Percentiles rank a stretch among this genome's conserved stretches.
phyloP scores from a whole-genome alignment of 139 green algal species.

The Micractinium conductrix region DNA sequence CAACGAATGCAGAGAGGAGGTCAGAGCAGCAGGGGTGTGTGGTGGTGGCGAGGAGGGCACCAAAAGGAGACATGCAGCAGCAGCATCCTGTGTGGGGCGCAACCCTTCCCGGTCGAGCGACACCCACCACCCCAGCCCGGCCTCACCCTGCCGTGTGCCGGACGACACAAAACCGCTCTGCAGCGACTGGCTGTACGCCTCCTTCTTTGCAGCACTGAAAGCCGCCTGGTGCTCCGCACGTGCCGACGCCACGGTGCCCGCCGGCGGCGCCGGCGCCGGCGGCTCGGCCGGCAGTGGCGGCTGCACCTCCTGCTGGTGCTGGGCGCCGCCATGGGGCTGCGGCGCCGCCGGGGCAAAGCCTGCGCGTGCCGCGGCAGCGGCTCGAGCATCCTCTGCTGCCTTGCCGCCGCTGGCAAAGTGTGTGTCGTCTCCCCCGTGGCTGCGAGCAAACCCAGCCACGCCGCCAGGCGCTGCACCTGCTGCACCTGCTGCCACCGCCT shows the following conservation, averaged over 20 bases:
- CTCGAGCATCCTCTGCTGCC: not conserved
- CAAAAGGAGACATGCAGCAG: too few relatives aligned
- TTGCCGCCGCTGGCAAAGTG: constrained; percentile 31
- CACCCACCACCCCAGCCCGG: not conserved
- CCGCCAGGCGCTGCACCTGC: not conserved
- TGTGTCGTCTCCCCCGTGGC: constrained; percentile 32
- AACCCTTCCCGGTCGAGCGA: not conserved
- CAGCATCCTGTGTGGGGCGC: too few relatives aligned
- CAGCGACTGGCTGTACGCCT: constrained; percentile 51
- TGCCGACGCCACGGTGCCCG: constrained; percentile 15
- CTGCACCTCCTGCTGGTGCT: constrained; percentile 38
- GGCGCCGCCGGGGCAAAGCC: constrained; percentile 30
- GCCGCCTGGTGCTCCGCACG: constrained; percentile 29
- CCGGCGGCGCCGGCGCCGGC: not conserved
- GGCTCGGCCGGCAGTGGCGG: constrained; percentile 8
- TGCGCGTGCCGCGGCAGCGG: not conserved
- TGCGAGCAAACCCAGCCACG: constrained; percentile 30
- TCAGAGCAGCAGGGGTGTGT: not conserved
- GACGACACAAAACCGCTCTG: constrained; percentile 72
- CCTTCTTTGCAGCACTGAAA: constrained; percentile 42
- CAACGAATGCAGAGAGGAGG: not conserved
- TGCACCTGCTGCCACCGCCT: not conserved
- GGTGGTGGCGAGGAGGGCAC: too few relatives aligned
- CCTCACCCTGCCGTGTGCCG: constrained; percentile 52
- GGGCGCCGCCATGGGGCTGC: not conserved